A percentile compares a stretch with the other conserved stretches of the same genome.
Evolutionary conservation across 306 rosid species (phyloP).

Genomic region (Cyamopsis tetragonoloba): DNA sequence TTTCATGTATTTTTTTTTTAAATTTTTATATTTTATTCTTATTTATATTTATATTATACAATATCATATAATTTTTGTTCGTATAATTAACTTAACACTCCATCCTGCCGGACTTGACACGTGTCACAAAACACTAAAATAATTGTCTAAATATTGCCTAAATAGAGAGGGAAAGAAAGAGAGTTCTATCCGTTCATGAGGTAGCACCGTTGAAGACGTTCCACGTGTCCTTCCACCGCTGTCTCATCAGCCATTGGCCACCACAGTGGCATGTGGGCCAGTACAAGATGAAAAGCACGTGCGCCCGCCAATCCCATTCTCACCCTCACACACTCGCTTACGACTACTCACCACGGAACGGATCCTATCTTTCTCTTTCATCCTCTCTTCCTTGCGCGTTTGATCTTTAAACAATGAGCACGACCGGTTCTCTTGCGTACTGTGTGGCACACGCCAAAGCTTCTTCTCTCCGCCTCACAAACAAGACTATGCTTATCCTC

Average conservation of each 20-base stretch:
- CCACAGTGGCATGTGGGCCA: conserved; percentile 17
- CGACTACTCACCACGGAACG: neutral
- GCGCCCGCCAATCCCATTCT: conserved; percentile 17
- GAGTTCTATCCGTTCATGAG: conserved; percentile 1
- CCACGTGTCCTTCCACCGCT: neutral
- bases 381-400: neutral
- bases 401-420: neutral
- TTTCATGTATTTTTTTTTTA: too few relatives aligned
- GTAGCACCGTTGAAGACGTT: neutral
- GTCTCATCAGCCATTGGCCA: neutral
- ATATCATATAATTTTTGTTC: too few relatives aligned
- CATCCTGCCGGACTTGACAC: too few relatives aligned
- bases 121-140: too few relatives aligned
- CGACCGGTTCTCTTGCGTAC: conserved; percentile 25
- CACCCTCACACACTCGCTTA: neutral
- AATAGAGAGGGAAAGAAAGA: too few relatives aligned
- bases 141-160: too few relatives aligned
- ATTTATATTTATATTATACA: too few relatives aligned
- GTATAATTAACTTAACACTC: too few relatives aligned
- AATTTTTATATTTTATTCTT: too few relatives aligned
- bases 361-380: neutral
- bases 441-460: neutral
- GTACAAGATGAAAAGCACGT: neutral
- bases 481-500: conserved; percentile 22
- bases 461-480: neutral